Evolutionary conservation across 23 red algal genomes (phyloP).

Genomic region (Gracilaria caudata): DNA sequence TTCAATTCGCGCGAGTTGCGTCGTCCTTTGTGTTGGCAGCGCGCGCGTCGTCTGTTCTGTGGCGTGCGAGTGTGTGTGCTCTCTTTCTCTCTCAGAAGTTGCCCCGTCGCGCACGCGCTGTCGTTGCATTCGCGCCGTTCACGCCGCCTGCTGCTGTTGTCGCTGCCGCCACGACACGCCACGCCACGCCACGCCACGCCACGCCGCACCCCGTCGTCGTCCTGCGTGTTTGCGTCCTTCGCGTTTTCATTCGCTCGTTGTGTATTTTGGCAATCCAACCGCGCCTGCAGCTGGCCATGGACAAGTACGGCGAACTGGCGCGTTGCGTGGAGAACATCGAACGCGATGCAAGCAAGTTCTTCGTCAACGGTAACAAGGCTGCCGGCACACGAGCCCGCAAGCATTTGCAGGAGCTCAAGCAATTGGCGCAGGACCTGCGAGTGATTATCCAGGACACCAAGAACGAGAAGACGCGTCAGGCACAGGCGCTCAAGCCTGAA

Average conservation of each 20-base stretch:
- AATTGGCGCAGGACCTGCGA: conserved; percentile 79
- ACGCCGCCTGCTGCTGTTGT: too few relatives aligned
- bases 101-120: too few relatives aligned
- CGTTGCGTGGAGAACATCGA: conserved; percentile 61
- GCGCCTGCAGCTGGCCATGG: conserved; percentile 18
- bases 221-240: too few relatives aligned
- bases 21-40: too few relatives aligned
- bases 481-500: conserved; percentile 11
- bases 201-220: too few relatives aligned
- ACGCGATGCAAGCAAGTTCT: conserved; percentile 79
- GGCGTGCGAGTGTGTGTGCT: too few relatives aligned
- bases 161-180: too few relatives aligned
- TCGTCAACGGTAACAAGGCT: conserved; percentile 84
- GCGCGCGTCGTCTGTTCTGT: too few relatives aligned
- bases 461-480: conserved; percentile 59
- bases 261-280: not conserved
- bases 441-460: conserved; percentile 81
- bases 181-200: too few relatives aligned
- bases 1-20: too few relatives aligned
- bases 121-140: too few relatives aligned
- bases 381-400: conserved; percentile 82
- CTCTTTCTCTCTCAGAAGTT: too few relatives aligned
- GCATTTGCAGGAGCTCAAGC: conserved; percentile 84
- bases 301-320: conserved; percentile 55
- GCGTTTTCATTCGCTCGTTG: not conserved